Evolutionary conservation across 176 grass and related monocot species (phyloP).

Genomic region (Hyparrhenia diplandra): DNA sequence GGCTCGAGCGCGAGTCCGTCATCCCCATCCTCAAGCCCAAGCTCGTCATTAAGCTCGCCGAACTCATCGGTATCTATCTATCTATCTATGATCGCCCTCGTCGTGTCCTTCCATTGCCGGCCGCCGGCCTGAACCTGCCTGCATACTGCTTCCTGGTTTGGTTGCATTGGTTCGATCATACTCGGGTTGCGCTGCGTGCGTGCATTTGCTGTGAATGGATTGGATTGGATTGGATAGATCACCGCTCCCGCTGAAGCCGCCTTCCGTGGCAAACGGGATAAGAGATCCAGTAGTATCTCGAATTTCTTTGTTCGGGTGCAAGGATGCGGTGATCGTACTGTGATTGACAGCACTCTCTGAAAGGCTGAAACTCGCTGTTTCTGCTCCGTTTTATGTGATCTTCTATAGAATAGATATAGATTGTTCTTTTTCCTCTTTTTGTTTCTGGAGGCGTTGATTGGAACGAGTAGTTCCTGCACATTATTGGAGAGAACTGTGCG

Average conservation of each 20-base stretch:
- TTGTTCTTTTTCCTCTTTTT: background rate
- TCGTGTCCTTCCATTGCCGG: background rate
- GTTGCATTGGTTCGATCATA: background rate
- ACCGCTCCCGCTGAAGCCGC: too few relatives aligned
- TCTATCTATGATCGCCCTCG: too few relatives aligned
- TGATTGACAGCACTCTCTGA: background rate
- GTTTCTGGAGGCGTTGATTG: too few relatives aligned
- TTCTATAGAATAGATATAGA: too few relatives aligned
- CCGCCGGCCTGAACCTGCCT: background rate
- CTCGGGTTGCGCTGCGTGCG: background rate
- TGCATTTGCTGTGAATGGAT: background rate
- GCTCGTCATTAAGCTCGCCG: constrained; percentile 62
- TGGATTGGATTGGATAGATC: background rate
- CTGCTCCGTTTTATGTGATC: background rate
- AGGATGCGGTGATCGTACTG: background rate
- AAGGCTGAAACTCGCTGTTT: background rate
- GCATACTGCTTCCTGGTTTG: background rate
- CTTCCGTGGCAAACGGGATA: background rate
- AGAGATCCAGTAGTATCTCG: background rate
- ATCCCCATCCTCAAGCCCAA: constrained; percentile 86
- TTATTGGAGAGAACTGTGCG: background rate
- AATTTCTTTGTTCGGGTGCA: too few relatives aligned
- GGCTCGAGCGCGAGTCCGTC: constrained; percentile 81
- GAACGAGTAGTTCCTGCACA: background rate
- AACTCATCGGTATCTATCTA: constrained; percentile 49